Evolutionary conservation across 306 rosid genomes (phyloP), one percentile per base, ranked within the genome.

Genomic region (Crataegus laevigata): DNA sequence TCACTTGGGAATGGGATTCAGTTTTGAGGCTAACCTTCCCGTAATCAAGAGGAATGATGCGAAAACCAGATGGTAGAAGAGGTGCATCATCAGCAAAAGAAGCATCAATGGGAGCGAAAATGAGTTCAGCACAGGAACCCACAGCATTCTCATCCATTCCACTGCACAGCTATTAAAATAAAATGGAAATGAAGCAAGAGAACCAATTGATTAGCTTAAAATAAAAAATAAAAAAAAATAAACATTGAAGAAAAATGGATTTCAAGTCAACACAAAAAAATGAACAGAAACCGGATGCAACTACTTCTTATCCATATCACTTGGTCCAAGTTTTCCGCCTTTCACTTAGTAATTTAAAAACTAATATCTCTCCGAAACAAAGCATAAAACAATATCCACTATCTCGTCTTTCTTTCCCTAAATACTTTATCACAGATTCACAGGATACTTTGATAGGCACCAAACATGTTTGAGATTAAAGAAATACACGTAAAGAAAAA

Each of bases 61-160:
- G 98, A 71, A 96, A 96, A 62, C 99, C 99, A 65, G 99, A 96
- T 62, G 99, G 99, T 45, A 96, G 82, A 78, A 96, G 96, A 21
- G 98, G 98, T 42, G 99, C 99, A 82, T 96, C 99, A 78, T 96
- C 99, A 75, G 99, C 98, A 83, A 96, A 96, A 60, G 99, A 92
- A 30, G 96, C 97, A 84, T 96, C 99, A 67, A 96, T 96, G 40
- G 99, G 99, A 82, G 99, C 99, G 75, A 93, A 96, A 64, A 96
- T 88, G n/a, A 96, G 97, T 77, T 96, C 98, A 10, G 99, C 98
- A 84, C 96, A 90, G 38, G 98, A 89, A 73, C 99, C 99, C 34
- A 92, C 86, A 70, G 99, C 98, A 77, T 84, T 92, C 87, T 96
- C 99, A 71, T 96, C 99, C 97, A 96, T 96, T 82, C 99, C 99